Evolutionary conservation across 257 asterid genomes (phyloP).

Genomic region (Nicotiana otophora): DNA sequence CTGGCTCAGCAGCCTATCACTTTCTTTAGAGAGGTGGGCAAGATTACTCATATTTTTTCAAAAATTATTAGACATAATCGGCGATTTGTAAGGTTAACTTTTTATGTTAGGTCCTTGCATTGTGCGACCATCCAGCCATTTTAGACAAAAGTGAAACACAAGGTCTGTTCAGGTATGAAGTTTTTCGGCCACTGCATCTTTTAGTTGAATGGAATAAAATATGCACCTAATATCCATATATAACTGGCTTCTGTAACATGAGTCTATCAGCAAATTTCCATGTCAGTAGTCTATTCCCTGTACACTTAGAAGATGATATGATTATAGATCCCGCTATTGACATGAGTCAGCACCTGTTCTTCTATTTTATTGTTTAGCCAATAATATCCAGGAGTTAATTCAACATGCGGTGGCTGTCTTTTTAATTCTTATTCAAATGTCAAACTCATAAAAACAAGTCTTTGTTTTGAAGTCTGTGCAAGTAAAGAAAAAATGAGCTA

Average conservation of each 20-base stretch:
- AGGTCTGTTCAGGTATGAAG: constrained; percentile 71
- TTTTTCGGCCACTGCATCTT: background rate
- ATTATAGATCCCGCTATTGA: background rate
- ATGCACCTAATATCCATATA: background rate
- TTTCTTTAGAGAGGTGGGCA: constrained; percentile 87
- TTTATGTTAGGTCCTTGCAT: constrained; percentile 73
- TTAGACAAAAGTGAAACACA: constrained; percentile 88
- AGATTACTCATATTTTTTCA: background rate
- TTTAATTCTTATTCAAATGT: background rate
- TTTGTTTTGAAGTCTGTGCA: background rate
- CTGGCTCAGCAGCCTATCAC: constrained; percentile 95
- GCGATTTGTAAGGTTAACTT: constrained; percentile 9
- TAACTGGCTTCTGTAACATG: background rate
- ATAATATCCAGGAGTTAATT: background rate
- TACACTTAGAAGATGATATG: background rate
- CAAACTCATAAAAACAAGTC: background rate
- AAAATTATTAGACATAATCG: background rate
- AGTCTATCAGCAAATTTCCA: background rate
- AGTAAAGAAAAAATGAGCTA: background rate
- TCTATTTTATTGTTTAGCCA: background rate
- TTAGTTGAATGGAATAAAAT: background rate
- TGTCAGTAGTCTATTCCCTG: background rate
- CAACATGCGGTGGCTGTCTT: background rate
- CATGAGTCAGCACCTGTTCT: background rate
- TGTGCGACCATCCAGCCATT: constrained; percentile 87